Evolutionary conservation across 768 basidiomycete species (phyloP), one percentile per base, ranked within the genome.

Genomic region (Trametes cinnabarina): DNA sequence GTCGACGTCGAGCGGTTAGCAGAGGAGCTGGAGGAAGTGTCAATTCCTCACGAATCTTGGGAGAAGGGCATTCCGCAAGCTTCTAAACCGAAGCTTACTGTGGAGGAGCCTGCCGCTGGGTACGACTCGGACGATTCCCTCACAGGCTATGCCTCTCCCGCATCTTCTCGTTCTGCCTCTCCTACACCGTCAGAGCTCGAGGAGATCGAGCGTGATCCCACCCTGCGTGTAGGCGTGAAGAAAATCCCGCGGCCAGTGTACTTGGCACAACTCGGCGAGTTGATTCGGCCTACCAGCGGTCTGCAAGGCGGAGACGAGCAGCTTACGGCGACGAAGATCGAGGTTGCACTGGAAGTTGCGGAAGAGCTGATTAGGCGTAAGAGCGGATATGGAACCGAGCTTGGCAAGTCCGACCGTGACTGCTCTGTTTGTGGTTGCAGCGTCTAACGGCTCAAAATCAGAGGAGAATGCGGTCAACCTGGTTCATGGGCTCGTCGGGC

Each of bases 381-480:
- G 73, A 78, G 79, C 34, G 81, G 78, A 12, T 98, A 87, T 72
- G 97, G 97, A 14, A 85, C 84, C 1, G 97, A 99, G 68, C 79
- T 99, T 15, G 86, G 96, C 94, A 64, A 55, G 85, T 76, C 30
- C 3, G 22, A 7, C 48, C 20, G 7, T 6, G 7, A 12, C 30
- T 32, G 3, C 19, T 3, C n/a, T 8, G 34, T 26, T 37, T 12
- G 19, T 17, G 2, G 3, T 46, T 17, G 17, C 26, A 17, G 25
- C 22, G 50, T 57, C 44, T 8, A 55, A n/a, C 17, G 20, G 6
- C 11, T 15, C 1, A 3, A 3, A 11, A 42, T 26, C 62, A 98
- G 96, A 86, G 58, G 96, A 99, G 72, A 96, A 96, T 67, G 88
- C 94, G 0, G 86, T 88, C 44, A 86, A 94, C 66, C 79, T 98